These are phyloP conservation scores for Dunaliella salina DNA, from an alignment of 163 green algal species.

Conservation along the genomic window DNA sequence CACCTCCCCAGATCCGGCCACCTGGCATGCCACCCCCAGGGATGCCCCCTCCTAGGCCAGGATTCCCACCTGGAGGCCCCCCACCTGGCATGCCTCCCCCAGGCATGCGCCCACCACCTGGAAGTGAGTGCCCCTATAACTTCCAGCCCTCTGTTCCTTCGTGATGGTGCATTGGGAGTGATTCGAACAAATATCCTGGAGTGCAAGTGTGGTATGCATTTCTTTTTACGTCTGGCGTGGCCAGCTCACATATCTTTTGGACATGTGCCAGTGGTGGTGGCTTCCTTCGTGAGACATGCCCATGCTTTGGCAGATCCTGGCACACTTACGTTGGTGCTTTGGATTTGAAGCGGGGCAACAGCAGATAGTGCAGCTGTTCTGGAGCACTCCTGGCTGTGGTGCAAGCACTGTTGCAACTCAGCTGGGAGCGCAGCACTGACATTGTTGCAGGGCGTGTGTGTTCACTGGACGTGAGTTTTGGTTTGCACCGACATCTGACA, in stretches of 20 bases:
- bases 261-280: not conserved
- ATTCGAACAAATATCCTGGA: not conserved
- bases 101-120: slow-evolving; percentile 18
- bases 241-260: not conserved
- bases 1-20: slow-evolving; percentile 22
- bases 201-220: not conserved
- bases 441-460: not conserved
- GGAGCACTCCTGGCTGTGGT: not conserved
- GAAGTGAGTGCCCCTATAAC: not conserved
- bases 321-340: not conserved
- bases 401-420: not conserved
- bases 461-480: not conserved
- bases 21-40: slow-evolving; percentile 42
- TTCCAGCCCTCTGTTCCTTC: not conserved
- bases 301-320: slow-evolving; percentile 9
- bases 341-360: slow-evolving; percentile 7
- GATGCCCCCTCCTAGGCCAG: slow-evolving; percentile 35
- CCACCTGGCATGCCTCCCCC: slow-evolving; percentile 31
- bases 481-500: not conserved
- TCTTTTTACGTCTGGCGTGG: not conserved
- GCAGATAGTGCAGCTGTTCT: not conserved
- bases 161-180: not conserved
- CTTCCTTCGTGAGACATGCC: not conserved
- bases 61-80: slow-evolving; percentile 3
- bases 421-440: slow-evolving; percentile 2